phyloP scores from a whole-genome alignment of 2,329 filamentous ascomycete genomes.

The Fusarium sp. region DNA sequence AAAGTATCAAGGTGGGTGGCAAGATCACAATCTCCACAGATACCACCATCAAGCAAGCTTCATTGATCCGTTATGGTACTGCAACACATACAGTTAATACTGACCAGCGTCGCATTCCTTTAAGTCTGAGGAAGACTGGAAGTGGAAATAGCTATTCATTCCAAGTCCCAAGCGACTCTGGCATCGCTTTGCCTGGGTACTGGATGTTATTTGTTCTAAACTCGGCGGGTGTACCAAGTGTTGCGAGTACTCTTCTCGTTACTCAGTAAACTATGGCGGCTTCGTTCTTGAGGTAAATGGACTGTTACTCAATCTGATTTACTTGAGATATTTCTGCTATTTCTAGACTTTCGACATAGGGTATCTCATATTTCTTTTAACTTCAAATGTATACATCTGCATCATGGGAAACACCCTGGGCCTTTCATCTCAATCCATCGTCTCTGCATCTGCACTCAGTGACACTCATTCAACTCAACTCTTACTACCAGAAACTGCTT shows the following conservation, averaged over 20 bases:
- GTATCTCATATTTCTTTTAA: rapidly evolving
- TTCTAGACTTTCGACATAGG: rapidly evolving
- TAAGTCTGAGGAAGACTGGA: not conserved
- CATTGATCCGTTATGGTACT: slow-evolving; percentile 31
- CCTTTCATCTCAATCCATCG: rapidly evolving
- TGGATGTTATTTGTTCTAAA: slow-evolving; percentile 38
- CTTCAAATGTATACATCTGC: not conserved
- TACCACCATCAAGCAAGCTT: not conserved
- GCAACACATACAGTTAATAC: slow-evolving; percentile 36
- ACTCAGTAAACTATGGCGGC: not conserved
- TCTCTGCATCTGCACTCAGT: not conserved
- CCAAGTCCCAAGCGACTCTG: slow-evolving; percentile 21
- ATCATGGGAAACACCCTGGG: rapidly evolving
- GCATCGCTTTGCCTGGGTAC: slow-evolving; percentile 29
- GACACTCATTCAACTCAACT: not conserved
- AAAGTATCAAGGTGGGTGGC: slow-evolving; percentile 1
- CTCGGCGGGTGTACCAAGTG: slow-evolving; percentile 28
- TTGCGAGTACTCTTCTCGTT: slow-evolving; percentile 12
- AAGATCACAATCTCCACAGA: slow-evolving; percentile 6
- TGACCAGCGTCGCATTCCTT: slow-evolving; percentile 35
- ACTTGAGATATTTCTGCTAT: not conserved
- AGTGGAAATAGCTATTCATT: slow-evolving; percentile 16
- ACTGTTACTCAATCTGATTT: not conserved
- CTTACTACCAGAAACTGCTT: not conserved
- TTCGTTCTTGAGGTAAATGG: too few relatives aligned